Percentiles rank a stretch among this genome's conserved stretches.
These are phyloP conservation scores for Vaucheria bursata DNA, from an alignment of 352 stramenopile species.

Conservation along the genomic window DNA sequence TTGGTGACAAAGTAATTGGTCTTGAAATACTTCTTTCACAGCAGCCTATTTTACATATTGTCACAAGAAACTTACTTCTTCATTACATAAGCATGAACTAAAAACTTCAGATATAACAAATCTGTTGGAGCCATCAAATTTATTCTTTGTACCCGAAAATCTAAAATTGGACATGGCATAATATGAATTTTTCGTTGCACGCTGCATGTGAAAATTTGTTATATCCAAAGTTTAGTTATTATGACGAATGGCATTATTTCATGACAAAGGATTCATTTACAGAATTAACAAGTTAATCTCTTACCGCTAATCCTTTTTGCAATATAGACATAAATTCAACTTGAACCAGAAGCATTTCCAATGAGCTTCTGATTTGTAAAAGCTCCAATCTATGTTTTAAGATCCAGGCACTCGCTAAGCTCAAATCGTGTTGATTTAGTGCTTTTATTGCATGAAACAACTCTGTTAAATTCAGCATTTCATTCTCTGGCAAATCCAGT, in stretches of 20 bases:
- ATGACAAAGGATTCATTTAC: not conserved
- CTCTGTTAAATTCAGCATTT: not conserved
- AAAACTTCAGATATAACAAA: too few species aligned
- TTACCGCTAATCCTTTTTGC: not conserved
- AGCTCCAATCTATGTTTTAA: not conserved
- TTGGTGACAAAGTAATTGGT: too few species aligned
- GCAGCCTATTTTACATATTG: too few species aligned
- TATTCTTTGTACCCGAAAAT: too few species aligned
- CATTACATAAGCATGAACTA: not conserved
- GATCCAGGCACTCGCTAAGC: not conserved
- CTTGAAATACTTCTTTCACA: too few species aligned
- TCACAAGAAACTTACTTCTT: not conserved
- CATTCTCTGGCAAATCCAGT: not conserved
- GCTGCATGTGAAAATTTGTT: not conserved
- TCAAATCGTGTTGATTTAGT: not conserved
- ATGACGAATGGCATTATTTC: not conserved
- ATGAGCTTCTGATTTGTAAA: not conserved
- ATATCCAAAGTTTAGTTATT: too few species aligned
- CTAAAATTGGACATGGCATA: too few species aligned
- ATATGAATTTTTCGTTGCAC: not conserved
- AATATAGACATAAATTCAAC: not conserved
- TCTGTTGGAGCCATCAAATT: not conserved
- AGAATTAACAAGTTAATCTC: not conserved
- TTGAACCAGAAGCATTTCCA: conserved; percentile 1
- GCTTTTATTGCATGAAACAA: not conserved